A percentile compares a stretch with the other conserved stretches of the same genome.
phyloP scores from a whole-genome alignment of 2,329 filamentous ascomycete species.

The Penicillium sp. region DNA sequence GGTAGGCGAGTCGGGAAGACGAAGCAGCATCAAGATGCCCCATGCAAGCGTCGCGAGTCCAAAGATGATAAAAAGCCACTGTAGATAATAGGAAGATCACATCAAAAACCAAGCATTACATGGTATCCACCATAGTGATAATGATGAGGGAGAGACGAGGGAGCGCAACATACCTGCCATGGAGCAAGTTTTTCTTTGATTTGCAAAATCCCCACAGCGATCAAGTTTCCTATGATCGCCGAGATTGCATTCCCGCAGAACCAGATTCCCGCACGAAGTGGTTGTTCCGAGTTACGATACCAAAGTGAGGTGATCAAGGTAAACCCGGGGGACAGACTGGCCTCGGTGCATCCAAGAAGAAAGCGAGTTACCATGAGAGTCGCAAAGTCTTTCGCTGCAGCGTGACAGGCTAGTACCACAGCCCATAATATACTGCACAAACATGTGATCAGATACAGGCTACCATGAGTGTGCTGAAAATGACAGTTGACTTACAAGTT shows the following conservation, averaged over 20 bases:
- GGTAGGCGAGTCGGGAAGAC: constrained; percentile 19
- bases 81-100: too few species aligned
- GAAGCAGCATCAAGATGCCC: constrained; percentile 19
- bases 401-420: constrained; percentile 26
- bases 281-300: constrained; percentile 27
- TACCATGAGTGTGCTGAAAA: too few species aligned
- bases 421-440: constrained; percentile 26
- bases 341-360: constrained; percentile 41
- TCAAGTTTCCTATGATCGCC: constrained; percentile 20
- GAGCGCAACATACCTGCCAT: constrained; percentile 19
- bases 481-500: constrained; percentile 12
- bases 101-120: too few species aligned
- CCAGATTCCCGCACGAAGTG: constrained; percentile 28
- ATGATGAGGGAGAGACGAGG: too few species aligned
- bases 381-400: constrained; percentile 34
- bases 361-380: constrained; percentile 39
- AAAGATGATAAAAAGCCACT: constrained; percentile 26
- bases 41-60: constrained; percentile 21
- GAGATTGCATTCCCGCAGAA: constrained; percentile 27
- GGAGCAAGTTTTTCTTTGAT: constrained; percentile 14
- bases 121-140: too few species aligned
- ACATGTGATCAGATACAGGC: not conserved
- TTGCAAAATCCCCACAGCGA: constrained; percentile 24
- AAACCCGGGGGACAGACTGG: constrained; percentile 31
- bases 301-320: constrained; percentile 30